Base-by-base conservation (phyloP, 176 grass and related monocot genomes). In the Chrysopogon serrulatus region DNA sequence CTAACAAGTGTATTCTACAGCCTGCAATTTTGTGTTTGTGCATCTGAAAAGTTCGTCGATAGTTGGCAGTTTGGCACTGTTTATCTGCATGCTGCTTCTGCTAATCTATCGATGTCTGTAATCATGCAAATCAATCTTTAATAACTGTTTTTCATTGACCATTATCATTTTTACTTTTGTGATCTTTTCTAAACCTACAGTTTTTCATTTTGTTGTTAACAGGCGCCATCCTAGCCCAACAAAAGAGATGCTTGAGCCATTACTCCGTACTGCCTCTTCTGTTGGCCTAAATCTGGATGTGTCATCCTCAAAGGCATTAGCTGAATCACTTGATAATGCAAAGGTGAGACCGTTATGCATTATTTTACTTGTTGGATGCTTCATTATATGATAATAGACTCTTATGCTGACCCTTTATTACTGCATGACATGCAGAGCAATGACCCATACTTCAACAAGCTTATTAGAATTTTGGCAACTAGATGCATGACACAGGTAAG, bases 401-500 rank as follows among this genome's bases (percentile, higher is more conserved):
- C 19, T 42, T 28, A 23, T 63, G 30, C 47, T 90, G n/a, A 64
- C 57, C 71, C 28, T 73, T 87, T 2, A 53, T 81, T 88, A 65
- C 71, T 85, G 45, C 80, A 73, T 86, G 54, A 40, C 41, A 18
- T 80, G 54, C 91, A 98, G 96, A 87, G 81, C 54, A 86, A 95
- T 85, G 96, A 98, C 85, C 96, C 96, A 57, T 98, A 98, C 70
- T 98, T 98, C 69, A 98, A 98, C 70, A 98, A 98, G 87, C 91
- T 95, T 82, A 92, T 98, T 65, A 93, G 96, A 79, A 94, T 95
- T 90, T 80, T 98, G 83, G 96, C 96, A 48, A 98, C 96, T 85
- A 89, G 91, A 94, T 98, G 96, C 93, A 98, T 98, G 96, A 96
- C 93, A 60, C 96, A 98, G 84, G 93, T 98, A 92, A 35, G 88